Evolutionary conservation across 495 filamentous ascomycete genomes (phyloP).

Genomic region (Astrocystis sublimbata): DNA sequence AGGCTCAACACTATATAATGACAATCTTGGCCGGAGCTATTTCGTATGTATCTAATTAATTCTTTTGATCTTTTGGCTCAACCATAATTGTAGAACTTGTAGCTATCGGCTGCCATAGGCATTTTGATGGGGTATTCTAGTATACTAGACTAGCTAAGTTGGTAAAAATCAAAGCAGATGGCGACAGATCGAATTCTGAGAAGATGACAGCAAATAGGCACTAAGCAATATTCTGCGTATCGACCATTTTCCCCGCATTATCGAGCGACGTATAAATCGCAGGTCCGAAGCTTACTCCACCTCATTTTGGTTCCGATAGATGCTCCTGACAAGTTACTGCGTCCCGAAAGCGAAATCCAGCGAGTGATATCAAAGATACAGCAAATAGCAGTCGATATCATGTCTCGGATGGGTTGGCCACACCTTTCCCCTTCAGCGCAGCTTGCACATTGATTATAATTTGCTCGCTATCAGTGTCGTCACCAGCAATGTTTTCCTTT

Average conservation of each 20-base stretch:
- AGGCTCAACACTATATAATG: not conserved
- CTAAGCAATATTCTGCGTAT: not conserved
- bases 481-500: not conserved
- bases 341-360: not conserved
- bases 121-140: too few relatives aligned
- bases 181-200: not conserved
- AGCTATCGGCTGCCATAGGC: too few relatives aligned
- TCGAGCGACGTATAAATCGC: not conserved
- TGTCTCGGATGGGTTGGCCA: not conserved
- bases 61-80: not conserved
- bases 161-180: not conserved
- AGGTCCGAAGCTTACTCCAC: not conserved
- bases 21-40: not conserved
- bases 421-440: constrained; percentile 7
- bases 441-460: constrained; percentile 1
- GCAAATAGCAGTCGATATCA: not conserved
- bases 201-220: not conserved
- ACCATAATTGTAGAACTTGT: not conserved
- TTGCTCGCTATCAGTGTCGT: not conserved
- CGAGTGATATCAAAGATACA: not conserved
- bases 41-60: not conserved
- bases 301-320: not conserved
- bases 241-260: not conserved
- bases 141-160: too few relatives aligned
- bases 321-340: not conserved